Evolutionary conservation across 2,329 filamentous ascomycete species (phyloP).

Genomic region (Ophiosphaerella herpotricha): DNA sequence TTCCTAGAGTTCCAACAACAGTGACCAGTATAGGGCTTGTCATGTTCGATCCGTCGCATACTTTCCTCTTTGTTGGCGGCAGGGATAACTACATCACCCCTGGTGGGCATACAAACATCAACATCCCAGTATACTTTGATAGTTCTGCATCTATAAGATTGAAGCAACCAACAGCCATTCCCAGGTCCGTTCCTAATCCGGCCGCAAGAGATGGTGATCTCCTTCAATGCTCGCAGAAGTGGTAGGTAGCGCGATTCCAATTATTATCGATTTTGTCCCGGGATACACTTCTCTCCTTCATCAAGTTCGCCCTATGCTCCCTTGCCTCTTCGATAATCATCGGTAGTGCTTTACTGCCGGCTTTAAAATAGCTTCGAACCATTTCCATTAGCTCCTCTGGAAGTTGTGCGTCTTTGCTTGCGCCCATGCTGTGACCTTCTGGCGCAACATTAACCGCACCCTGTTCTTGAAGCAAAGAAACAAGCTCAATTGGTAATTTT

Average conservation of each 20-base stretch:
- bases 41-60: too few relatives aligned
- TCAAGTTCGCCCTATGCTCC: slow-evolving; percentile 15
- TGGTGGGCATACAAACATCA: too few relatives aligned
- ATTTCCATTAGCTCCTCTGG: slow-evolving; percentile 23
- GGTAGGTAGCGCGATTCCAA: slow-evolving; percentile 10
- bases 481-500: slow-evolving; percentile 18
- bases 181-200: too few relatives aligned
- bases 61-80: too few relatives aligned
- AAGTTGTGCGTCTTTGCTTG: slow-evolving; percentile 1
- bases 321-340: slow-evolving; percentile 26
- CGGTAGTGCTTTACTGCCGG: slow-evolving; percentile 4
- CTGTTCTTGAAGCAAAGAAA: slow-evolving; percentile 4
- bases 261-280: not conserved
- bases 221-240: slow-evolving; percentile 21
- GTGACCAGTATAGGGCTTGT: too few relatives aligned
- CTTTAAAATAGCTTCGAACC: slow-evolving; percentile 12
- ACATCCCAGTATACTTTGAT: too few relatives aligned
- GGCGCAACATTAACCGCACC: not conserved
- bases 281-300: slow-evolving; percentile 14
- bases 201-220: too few relatives aligned
- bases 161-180: too few relatives aligned
- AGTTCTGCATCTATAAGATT: too few relatives aligned
- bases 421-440: not conserved
- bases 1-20: too few relatives aligned
- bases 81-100: too few relatives aligned